Evolutionary conservation across 176 grass and related monocot genomes (phyloP).

Genomic region (Zea luxurians): DNA sequence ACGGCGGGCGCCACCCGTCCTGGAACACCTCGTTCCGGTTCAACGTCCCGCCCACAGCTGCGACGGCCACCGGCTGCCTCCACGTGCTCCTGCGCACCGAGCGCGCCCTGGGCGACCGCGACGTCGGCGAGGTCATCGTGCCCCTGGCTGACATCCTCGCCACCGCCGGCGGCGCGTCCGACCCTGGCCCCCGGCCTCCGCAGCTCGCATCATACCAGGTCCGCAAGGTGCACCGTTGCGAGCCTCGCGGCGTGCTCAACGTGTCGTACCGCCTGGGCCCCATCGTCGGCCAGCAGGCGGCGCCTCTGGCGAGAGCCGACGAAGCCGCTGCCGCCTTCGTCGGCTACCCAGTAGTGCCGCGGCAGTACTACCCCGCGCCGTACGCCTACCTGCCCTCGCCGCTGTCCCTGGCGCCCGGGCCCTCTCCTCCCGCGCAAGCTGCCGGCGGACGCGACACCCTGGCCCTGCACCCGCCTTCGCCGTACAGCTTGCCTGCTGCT

Average conservation of each 20-base stretch:
- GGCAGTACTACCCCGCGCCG: neutral
- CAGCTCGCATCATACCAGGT: conserved; percentile 66
- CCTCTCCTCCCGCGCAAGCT: neutral
- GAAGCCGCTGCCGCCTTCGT: conserved; percentile 25
- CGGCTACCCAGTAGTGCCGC: conserved; percentile 32
- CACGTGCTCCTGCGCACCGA: conserved; percentile 69
- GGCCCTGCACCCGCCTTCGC: neutral
- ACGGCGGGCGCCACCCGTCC: conserved; percentile 56
- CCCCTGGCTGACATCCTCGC: conserved; percentile 50
- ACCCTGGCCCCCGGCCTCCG: conserved; percentile 3
- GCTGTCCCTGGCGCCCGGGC: neutral
- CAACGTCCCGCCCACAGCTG: conserved; percentile 39
- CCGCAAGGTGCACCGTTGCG: conserved; percentile 45
- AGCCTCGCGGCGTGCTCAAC: conserved; percentile 56
- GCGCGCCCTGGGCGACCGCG: conserved; percentile 61
- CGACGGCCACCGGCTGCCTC: conserved; percentile 35
- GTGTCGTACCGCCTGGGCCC: conserved; percentile 63
- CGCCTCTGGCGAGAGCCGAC: neutral
- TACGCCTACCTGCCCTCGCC: neutral
- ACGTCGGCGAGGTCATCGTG: conserved; percentile 69
- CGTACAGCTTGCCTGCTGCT: neutral
- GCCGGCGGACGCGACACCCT: neutral
- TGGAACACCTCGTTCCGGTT: conserved; percentile 71
- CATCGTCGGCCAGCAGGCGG: neutral
- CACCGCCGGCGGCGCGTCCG: neutral